Conservation (phyloP, 2,329 filamentous ascomycete species). For the Aspergillus sp. region DNA sequence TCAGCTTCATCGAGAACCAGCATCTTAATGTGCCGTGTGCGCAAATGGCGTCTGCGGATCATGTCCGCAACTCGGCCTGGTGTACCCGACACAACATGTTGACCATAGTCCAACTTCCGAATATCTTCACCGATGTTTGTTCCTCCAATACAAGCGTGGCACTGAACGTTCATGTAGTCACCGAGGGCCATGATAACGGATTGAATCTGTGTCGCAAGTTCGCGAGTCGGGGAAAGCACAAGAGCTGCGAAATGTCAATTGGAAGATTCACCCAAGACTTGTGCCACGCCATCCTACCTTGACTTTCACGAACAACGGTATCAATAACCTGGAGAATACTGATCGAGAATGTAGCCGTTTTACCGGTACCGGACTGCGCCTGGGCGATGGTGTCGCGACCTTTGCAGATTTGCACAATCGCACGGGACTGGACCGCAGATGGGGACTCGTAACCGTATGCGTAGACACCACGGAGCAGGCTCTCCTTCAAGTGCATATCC, state of each 20-base stretch:
- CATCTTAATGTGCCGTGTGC: constrained; percentile 74
- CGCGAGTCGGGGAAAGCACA: constrained; percentile 90
- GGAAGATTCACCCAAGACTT: neutral
- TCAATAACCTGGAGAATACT: constrained; percentile 95
- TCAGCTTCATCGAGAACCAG: constrained; percentile 72
- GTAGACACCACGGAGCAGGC: constrained; percentile 93
- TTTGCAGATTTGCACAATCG: constrained; percentile 98
- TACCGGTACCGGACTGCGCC: constrained; percentile 93
- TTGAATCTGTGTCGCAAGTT: constrained; percentile 96
- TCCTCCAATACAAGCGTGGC: constrained; percentile 95
- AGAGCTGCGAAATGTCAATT: constrained; percentile 53
- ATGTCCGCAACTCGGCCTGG: constrained; percentile 92
- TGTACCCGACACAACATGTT: constrained; percentile 95
- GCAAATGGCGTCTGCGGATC: constrained; percentile 69
- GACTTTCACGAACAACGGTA: constrained; percentile 84
- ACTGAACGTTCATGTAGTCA: constrained; percentile 99
- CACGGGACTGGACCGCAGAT: constrained; percentile 93
- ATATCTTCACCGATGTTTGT: constrained; percentile 98
- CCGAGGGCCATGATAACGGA: constrained; percentile 99
- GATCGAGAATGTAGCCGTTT: constrained; percentile 95
- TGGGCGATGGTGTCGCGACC: constrained; percentile 98
- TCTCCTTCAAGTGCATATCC: constrained; percentile 96
- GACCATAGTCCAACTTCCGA: constrained; percentile 92
- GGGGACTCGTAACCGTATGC: constrained; percentile 98
- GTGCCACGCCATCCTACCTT: constrained; percentile 44